Evolutionary conservation across 768 basidiomycete species (phyloP), one percentile per base, ranked within the genome.

Genomic region (Pisolithus marmoratus): DNA sequence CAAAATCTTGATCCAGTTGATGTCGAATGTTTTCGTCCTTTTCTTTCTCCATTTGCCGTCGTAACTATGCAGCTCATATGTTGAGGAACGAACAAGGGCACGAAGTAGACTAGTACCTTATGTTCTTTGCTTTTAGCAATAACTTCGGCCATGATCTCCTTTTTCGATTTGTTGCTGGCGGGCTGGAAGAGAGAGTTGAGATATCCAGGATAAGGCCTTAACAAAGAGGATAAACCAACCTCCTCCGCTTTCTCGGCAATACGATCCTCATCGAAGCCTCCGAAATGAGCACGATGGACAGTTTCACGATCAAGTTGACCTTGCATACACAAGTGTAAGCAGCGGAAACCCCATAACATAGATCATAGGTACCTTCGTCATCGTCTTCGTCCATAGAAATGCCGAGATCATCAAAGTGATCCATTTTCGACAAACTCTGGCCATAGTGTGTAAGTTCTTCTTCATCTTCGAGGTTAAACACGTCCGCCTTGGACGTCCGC

Each of bases 141-240:
- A 31, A 99, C 89, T 66, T 99, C 96, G 0, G 89, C 82, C 96
- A 99, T 98, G 54, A 97, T 90, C 63, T 99, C 94, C 2, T 90
- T 86, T 69, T 95, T 96, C 4, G 85, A 82, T 71, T 90, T 95
- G 70, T 95, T 96, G 53, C 84, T 75, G 43, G 81, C 80, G 8
- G 87, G 87, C 90, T 94, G 60, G 45, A 38, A 43, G 53, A 14
- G 48, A 44, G 48, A 51, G 36, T 50, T 31, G 34, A 45, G n/a
- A 9, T 31, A 43, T 37, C 20, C 27, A 31, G n/a, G 46, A 38
- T 3, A 45, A 17, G 1, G 4, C 1, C 19, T 43, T 38, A 14
- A 49, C n/a, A 40, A 29, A 6, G 8, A 9, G 8, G 2, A 20
- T 69, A 49, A 12, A 45, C 55, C 74, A 65, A 77, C 81, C 48